Percentiles rank a stretch among this genome's conserved stretches.
Evolutionary conservation across 2,329 filamentous ascomycete species (phyloP).

Genomic region (Exophiala oligosperma): DNA sequence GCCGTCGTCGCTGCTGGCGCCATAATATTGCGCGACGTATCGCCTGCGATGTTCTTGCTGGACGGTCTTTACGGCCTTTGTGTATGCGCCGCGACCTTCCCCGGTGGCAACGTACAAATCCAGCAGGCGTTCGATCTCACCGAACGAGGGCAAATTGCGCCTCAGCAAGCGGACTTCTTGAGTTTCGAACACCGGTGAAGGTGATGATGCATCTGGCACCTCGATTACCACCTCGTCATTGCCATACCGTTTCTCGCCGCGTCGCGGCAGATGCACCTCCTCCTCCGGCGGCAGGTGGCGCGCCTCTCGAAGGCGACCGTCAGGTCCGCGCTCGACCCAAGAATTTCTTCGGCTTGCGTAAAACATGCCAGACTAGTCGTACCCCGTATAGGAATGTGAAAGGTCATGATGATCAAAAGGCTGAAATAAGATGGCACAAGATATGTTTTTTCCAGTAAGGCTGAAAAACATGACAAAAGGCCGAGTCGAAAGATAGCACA

Average conservation of each 20-base stretch:
- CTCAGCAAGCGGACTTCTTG: not conserved
- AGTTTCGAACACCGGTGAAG: not conserved
- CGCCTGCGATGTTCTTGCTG: not conserved
- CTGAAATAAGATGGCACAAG: too few relatives aligned
- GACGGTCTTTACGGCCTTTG: not conserved
- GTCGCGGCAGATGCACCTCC: not conserved
- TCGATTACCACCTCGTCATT: not conserved
- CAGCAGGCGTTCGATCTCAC: not conserved
- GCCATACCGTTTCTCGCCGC: not conserved
- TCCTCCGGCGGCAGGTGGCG: not conserved
- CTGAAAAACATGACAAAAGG: too few relatives aligned
- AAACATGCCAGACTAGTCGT: constrained; percentile 24
- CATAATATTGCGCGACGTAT: not conserved
- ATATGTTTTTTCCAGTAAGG: too few relatives aligned
- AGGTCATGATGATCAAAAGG: too few relatives aligned
- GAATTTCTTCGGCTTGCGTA: not conserved
- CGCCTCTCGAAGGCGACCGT: not conserved
- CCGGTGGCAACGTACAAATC: not conserved
- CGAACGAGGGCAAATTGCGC: not conserved
- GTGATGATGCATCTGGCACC: not conserved
- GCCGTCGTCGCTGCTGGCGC: not conserved
- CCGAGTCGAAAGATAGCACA: too few relatives aligned
- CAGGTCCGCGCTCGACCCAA: not conserved
- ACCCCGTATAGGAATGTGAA: too few relatives aligned
- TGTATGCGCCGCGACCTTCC: not conserved